Evolutionary conservation across 2,329 filamentous ascomycete genomes (phyloP).

Genomic region (Huntiella decipiens): DNA sequence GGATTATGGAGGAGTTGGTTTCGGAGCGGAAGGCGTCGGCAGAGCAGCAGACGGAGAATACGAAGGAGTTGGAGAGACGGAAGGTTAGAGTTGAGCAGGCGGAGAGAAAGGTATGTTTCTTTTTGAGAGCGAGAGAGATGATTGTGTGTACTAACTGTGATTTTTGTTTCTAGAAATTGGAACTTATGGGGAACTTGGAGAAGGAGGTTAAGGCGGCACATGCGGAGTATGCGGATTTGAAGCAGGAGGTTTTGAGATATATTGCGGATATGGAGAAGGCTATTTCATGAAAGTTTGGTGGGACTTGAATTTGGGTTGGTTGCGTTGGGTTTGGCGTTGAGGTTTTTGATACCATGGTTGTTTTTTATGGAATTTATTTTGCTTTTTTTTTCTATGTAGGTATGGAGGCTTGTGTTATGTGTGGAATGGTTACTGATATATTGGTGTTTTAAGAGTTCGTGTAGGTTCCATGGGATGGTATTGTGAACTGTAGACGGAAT

Average conservation of each 20-base stretch:
- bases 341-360: neutral
- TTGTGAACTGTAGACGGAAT: too few species aligned
- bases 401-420: conserved; percentile 1
- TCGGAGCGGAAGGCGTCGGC: conserved; percentile 61
- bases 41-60: conserved; percentile 71
- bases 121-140: conserved; percentile 3
- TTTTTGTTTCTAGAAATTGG: conserved; percentile 53
- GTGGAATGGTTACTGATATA: neutral
- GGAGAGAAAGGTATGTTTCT: conserved; percentile 70
- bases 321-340: neutral
- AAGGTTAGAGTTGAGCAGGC: conserved; percentile 93
- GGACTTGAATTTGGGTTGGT: conserved; percentile 4
- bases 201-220: conserved; percentile 78
- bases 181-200: conserved; percentile 94
- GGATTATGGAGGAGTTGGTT: conserved; percentile 78
- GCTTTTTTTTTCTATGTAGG: conserved; percentile 1
- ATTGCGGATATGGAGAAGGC: conserved; percentile 98
- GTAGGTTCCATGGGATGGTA: too few species aligned
- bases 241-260: conserved; percentile 90
- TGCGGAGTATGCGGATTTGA: conserved; percentile 94
- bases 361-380: conserved; percentile 5
- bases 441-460: too few species aligned
- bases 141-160: conserved; percentile 9
- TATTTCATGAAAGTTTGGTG: conserved; percentile 22
- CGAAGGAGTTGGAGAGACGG: conserved; percentile 77